Base-by-base conservation (phyloP, 345 rosid genomes). In the Geranium brycei region DNA sequence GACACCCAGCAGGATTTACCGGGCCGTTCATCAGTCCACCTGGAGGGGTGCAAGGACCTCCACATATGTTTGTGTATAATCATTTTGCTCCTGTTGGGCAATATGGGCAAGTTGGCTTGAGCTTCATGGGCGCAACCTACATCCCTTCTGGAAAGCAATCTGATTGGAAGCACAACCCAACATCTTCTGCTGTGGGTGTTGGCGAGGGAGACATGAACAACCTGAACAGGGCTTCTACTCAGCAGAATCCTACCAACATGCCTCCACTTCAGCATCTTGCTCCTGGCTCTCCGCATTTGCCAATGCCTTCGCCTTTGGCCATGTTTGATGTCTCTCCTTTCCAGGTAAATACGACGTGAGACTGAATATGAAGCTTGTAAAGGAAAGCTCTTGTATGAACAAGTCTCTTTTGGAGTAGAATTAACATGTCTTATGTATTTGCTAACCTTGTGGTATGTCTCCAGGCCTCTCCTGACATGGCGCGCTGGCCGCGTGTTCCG, bases 41-140 rank as follows among this genome's bases (percentile, higher is more conserved):
- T 7, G 96, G 96, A 61, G 83, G 88, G 70, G 82, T 95, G 17
- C 84, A 87, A 4, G 99, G 96, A 19, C 91, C 91, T 58, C 91
- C 96, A 0, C 99, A 91, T 70, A 91, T 91, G 97, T 86, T 95
- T 61, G 88, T 93, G 57, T 93, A 91, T 67, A 91, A 91, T 77
- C 99, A 93, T 83, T 91, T 93, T 75, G 96, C 99, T 51, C 99
- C 97, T 16, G 91, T 90, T 72, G 96, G 97, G 62, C 99, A 93
- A 76, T 90, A 80, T 78, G 99, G 96, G 73, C 89, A 86, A 72
- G 84, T 86, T 74, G 96, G 97, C 64, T 74, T 91, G 81, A 88
- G 97, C 81, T 88, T 90, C 79, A 86, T 91, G 96, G 99, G 99
- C 1, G 75, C 97, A 11, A 83, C 97, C 13, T 88, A 86, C 67